Evolutionary conservation across 2,329 filamentous ascomycete species (phyloP).

Genomic region (Fusarium verticillioides): DNA sequence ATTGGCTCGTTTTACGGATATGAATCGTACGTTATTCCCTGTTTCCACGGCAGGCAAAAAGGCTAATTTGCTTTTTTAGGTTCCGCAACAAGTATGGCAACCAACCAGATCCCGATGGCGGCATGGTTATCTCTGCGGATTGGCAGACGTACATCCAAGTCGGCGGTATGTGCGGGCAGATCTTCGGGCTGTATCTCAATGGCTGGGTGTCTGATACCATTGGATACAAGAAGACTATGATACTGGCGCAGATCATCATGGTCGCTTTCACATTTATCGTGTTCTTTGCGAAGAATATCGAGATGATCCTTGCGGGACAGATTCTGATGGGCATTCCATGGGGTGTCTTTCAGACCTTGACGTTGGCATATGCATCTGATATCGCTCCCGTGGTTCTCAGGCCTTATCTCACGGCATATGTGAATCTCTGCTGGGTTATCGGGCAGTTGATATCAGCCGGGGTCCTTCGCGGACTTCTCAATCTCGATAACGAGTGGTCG

Average conservation of each 20-base stretch:
- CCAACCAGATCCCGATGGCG: constrained; percentile 28
- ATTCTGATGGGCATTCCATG: constrained; percentile 68
- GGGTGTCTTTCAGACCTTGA: constrained; percentile 63
- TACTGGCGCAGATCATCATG: constrained; percentile 61
- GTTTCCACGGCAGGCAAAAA: too few species aligned
- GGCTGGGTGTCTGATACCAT: constrained; percentile 70
- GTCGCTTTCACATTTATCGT: constrained; percentile 67
- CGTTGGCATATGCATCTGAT: constrained; percentile 72
- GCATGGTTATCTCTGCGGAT: constrained; percentile 36
- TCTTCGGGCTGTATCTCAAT: constrained; percentile 70
- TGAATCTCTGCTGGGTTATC: constrained; percentile 62
- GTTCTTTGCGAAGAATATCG: constrained; percentile 67
- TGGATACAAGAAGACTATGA: constrained; percentile 69
- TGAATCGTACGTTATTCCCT: constrained; percentile 34
- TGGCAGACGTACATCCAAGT: constrained; percentile 51
- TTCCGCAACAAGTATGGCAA: constrained; percentile 63
- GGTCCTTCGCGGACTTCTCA: constrained; percentile 55
- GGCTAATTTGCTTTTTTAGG: constrained; percentile 6
- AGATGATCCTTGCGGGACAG: constrained; percentile 65
- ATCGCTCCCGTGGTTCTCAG: constrained; percentile 70
- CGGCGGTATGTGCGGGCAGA: constrained; percentile 64
- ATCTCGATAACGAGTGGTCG: constrained; percentile 54
- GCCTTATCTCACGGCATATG: constrained; percentile 60
- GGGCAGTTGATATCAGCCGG: constrained; percentile 59
- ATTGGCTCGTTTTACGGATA: constrained; percentile 56